Evolutionary conservation across 371 early-diverging fungal genomes (phyloP).

Genomic region (Apophysomyces variabilis): DNA sequence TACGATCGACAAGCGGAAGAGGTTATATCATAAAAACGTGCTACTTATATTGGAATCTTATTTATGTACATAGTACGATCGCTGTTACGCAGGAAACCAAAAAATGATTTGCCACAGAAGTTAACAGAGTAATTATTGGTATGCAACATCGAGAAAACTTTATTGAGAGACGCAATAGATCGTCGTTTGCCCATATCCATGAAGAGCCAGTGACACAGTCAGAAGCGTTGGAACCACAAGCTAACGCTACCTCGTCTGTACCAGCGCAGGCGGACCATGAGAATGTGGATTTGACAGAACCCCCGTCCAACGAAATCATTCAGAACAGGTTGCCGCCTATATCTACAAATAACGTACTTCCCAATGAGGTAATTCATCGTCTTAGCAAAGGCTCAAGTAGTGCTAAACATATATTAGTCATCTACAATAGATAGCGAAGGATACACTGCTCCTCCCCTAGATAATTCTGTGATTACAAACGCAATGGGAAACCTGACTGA

Average conservation of each 20-base stretch:
- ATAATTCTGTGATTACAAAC: slow-evolving; percentile 40
- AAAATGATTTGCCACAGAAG: neutral
- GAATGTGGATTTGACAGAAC: too few relatives aligned
- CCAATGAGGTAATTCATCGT: too few relatives aligned
- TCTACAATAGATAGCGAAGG: slow-evolving; percentile 49
- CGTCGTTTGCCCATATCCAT: neutral
- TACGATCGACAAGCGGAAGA: neutral
- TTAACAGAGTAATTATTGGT: neutral
- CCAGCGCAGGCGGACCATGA: too few relatives aligned
- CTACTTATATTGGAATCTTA: neutral
- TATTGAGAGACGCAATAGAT: neutral
- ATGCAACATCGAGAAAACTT: neutral
- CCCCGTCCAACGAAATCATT: too few relatives aligned
- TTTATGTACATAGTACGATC: neutral
- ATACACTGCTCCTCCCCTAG: slow-evolving; percentile 47
- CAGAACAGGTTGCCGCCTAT: too few relatives aligned
- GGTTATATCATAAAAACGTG: neutral
- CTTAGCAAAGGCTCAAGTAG: too few relatives aligned
- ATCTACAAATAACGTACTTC: too few relatives aligned
- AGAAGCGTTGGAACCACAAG: too few relatives aligned
- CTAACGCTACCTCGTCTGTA: too few relatives aligned
- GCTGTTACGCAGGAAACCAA: slow-evolving; percentile 4
- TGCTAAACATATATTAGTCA: slow-evolving; percentile 9
- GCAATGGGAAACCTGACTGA: slow-evolving; percentile 10
- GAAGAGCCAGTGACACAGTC: neutral